These are phyloP conservation scores for Xerocomellus intermedius DNA, from an alignment of 768 basidiomycete species.

Conservation along the genomic window DNA sequence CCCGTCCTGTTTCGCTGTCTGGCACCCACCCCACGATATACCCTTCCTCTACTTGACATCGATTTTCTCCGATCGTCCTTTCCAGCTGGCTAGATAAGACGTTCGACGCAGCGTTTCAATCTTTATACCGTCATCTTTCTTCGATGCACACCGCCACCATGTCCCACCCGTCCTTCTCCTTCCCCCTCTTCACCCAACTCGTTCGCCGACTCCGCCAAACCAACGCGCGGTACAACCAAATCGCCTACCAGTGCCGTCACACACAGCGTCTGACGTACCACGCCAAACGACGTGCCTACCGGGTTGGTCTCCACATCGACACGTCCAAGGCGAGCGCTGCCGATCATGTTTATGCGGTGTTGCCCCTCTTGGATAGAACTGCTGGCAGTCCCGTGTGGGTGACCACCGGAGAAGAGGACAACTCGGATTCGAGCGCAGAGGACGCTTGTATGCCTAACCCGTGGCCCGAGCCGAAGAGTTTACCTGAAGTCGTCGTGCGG, in stretches of 20 bases:
- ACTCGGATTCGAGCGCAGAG: neutral
- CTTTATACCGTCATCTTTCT: neutral
- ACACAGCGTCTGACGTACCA: slow-evolving; percentile 39
- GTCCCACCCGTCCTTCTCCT: slow-evolving; percentile 22
- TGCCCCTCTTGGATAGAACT: neutral
- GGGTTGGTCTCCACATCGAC: slow-evolving; percentile 46
- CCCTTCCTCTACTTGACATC: neutral
- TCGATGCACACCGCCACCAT: neutral
- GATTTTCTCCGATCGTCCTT: neutral
- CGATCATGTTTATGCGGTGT: slow-evolving; percentile 12
- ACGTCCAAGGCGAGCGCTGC: slow-evolving; percentile 36
- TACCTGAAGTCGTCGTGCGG: neutral
- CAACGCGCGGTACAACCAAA: slow-evolving; percentile 40
- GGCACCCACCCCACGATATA: slow-evolving; percentile 12
- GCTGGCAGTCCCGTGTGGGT: neutral
- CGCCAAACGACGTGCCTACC: slow-evolving; percentile 47
- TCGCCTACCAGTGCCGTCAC: slow-evolving; percentile 40
- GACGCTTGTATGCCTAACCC: neutral
- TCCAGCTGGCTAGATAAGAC: neutral
- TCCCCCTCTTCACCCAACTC: slow-evolving; percentile 34
- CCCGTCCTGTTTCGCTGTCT: slow-evolving; percentile 5
- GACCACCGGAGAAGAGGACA: neutral
- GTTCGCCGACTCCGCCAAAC: slow-evolving; percentile 40
- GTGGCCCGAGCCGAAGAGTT: neutral
- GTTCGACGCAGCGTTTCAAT: neutral